phyloP scores from a whole-genome alignment of 78 protist genomes.

The Dictyostelium firmibasis region DNA sequence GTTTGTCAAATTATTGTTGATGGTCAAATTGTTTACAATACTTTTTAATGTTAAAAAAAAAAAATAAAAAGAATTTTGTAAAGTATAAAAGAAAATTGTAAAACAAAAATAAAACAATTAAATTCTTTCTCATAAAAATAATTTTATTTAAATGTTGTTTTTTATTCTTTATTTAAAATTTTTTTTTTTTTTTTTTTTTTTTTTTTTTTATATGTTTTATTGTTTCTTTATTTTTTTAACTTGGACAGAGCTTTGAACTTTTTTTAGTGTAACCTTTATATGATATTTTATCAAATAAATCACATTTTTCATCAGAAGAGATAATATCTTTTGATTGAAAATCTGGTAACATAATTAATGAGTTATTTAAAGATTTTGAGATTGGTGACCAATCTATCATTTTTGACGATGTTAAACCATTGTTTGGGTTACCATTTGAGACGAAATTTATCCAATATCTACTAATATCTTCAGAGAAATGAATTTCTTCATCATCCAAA shows the following conservation, averaged over 20 bases:
- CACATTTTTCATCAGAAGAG: neutral
- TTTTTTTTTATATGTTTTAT: no score
- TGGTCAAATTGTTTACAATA: neutral
- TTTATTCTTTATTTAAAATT: no score
- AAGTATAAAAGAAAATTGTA: no score
- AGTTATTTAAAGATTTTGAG: neutral
- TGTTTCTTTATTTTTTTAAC: no score
- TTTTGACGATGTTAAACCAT: neutral
- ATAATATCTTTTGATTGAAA: neutral
- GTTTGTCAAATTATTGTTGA: neutral
- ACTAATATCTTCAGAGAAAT: neutral
- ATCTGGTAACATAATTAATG: neutral
- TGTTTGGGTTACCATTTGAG: slow-evolving; percentile 19
- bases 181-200: no score
- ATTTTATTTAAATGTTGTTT: no score
- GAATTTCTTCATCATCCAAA: neutral
- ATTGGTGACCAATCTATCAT: neutral
- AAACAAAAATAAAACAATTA: no score
- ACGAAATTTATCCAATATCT: slow-evolving; percentile 48
- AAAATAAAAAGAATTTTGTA: no score
- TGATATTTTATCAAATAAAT: neutral
- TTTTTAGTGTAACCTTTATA: slow-evolving; percentile 6
- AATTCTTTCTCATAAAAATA: no score
- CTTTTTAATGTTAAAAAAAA: no score
- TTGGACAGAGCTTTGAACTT: neutral